Evolutionary conservation across 169 alveolate species (phyloP).

Genomic region (Amoebophrya sp.): DNA sequence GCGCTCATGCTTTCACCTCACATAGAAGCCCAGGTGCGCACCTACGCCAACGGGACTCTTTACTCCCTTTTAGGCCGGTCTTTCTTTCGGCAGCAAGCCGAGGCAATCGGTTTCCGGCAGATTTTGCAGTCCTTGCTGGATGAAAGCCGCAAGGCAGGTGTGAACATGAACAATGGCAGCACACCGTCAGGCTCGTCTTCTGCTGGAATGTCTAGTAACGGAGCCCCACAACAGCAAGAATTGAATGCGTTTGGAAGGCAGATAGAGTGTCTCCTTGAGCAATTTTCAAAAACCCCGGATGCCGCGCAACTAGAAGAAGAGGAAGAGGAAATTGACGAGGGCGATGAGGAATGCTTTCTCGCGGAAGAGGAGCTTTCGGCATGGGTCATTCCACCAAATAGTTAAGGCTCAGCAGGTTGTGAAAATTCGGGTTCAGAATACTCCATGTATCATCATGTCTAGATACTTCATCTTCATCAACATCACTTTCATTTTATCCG

Average conservation of each 20-base stretch:
- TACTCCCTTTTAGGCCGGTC: neutral
- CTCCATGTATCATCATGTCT: no score
- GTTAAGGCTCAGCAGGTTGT: no score
- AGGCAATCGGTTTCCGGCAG: neutral
- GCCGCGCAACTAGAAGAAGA: neutral
- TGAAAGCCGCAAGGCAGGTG: neutral
- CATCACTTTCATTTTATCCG: neutral
- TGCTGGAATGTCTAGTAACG: neutral
- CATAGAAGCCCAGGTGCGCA: neutral
- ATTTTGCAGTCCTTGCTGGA: neutral
- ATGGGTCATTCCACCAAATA: neutral
- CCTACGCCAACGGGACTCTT: neutral
- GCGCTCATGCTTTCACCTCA: neutral
- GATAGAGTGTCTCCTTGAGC: neutral
- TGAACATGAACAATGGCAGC: neutral
- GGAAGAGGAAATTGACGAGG: slow-evolving; percentile 12
- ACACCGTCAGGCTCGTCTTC: no score
- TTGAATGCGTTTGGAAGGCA: neutral
- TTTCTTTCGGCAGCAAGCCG: neutral
- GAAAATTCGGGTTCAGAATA: no score
- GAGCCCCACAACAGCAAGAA: neutral
- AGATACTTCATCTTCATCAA: no score
- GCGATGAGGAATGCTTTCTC: neutral
- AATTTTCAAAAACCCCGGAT: neutral
- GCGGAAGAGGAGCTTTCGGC: slow-evolving; percentile 9